Percentiles rank a stretch among this genome's conserved stretches.
phyloP scores from a whole-genome alignment of 2,329 filamentous ascomycete species.

The Corynespora cassiicola region DNA sequence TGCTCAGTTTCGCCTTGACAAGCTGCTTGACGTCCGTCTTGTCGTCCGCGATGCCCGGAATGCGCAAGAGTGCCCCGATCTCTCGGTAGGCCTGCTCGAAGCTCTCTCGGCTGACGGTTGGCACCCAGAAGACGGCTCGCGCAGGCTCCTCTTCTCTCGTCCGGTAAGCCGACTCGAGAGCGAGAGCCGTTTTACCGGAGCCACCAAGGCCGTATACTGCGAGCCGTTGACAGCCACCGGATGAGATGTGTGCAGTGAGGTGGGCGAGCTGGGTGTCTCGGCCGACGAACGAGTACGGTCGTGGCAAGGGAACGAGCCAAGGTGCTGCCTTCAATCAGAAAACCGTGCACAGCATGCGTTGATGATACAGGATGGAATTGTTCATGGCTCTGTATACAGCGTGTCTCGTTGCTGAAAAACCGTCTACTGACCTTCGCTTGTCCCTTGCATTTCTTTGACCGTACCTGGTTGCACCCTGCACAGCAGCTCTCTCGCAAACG shows the following conservation, averaged over 20 bases:
- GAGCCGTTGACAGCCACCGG: slow-evolving; percentile 16
- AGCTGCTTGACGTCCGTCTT: slow-evolving; percentile 12
- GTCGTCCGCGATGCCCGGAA: slow-evolving; percentile 17
- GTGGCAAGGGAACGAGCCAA: slow-evolving; percentile 10
- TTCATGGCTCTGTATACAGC: slow-evolving; percentile 6
- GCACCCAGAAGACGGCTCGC: slow-evolving; percentile 52
- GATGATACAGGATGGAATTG: slow-evolving; percentile 1
- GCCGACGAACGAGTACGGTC: slow-evolving; percentile 9
- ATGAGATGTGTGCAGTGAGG: slow-evolving; percentile 5
- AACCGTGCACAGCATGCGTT: background rate
- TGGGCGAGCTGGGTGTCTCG: slow-evolving; percentile 8
- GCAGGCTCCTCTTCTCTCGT: slow-evolving; percentile 36
- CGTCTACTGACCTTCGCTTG: slow-evolving; percentile 5
- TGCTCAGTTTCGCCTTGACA: slow-evolving; percentile 16
- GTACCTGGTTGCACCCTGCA: slow-evolving; percentile 3
- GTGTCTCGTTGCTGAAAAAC: background rate
- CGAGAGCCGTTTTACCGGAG: slow-evolving; percentile 51
- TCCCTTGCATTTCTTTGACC: slow-evolving; percentile 7
- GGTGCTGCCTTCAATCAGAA: slow-evolving; percentile 8
- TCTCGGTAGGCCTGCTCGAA: slow-evolving; percentile 48
- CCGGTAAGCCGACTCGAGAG: slow-evolving; percentile 47
- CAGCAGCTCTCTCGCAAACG: slow-evolving; percentile 10
- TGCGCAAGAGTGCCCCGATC: slow-evolving; percentile 34
- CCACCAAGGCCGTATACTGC: slow-evolving; percentile 49
- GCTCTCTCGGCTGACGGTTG: slow-evolving; percentile 41